Evolutionary conservation across 2,329 filamentous ascomycete genomes (phyloP).

Genomic region (Exophiala mesophila): DNA sequence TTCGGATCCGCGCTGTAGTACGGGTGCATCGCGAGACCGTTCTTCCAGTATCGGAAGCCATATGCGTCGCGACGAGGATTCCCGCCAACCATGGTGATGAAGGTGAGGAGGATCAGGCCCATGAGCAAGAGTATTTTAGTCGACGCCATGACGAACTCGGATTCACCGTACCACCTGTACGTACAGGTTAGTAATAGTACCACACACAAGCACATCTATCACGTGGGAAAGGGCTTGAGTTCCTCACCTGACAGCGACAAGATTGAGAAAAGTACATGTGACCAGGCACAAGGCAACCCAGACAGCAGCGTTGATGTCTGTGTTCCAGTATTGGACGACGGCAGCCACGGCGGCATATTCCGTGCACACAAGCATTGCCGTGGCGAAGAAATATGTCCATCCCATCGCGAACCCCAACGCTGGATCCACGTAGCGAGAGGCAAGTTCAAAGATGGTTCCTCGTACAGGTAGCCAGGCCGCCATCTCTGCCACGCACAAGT

Average conservation of each 20-base stretch:
- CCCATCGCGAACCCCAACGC: conserved; percentile 43
- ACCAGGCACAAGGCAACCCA: conserved; percentile 41
- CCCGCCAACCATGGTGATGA: conserved; percentile 74
- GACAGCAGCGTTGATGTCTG: conserved; percentile 38
- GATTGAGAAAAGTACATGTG: conserved; percentile 54
- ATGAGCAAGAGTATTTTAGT: conserved; percentile 66
- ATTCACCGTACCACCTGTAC: conserved; percentile 60
- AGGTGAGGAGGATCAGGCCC: conserved; percentile 66
- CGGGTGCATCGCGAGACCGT: conserved; percentile 62
- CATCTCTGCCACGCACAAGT: conserved; percentile 41
- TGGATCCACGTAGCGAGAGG: conserved; percentile 37
- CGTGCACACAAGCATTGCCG: conserved; percentile 44
- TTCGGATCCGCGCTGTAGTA: conserved; percentile 55
- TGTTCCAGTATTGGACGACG: conserved; percentile 44
- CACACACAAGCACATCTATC: no score
- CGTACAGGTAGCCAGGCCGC: conserved; percentile 38
- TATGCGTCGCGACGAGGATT: conserved; percentile 66
- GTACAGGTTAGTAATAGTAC: not conserved
- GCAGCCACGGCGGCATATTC: conserved; percentile 44
- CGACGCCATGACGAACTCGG: conserved; percentile 66
- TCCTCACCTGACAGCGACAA: conserved; percentile 58
- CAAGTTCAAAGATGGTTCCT: conserved; percentile 37
- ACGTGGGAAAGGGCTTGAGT: no score
- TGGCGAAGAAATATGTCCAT: conserved; percentile 45
- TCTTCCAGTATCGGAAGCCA: conserved; percentile 62